Conservation (phyloP, 371 early-diverging fungal genomes). For the Circinella minor region DNA sequence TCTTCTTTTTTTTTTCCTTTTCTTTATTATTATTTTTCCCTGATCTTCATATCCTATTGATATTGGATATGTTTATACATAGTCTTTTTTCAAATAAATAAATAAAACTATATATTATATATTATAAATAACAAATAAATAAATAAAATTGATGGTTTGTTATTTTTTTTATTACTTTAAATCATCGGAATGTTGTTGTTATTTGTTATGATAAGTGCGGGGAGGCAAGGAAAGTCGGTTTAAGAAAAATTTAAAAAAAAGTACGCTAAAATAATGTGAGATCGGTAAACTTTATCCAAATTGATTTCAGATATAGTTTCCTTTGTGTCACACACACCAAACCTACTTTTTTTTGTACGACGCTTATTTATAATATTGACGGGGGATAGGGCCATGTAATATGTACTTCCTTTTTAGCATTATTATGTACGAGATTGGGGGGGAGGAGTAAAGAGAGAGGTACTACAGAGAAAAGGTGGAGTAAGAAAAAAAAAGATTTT, state of each 20-base stretch:
- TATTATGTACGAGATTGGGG: not conserved
- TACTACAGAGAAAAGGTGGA: too few species aligned
- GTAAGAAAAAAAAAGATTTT: too few species aligned
- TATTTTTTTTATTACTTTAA: not conserved
- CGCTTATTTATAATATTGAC: not conserved
- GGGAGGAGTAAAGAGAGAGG: not conserved
- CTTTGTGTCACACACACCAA: not conserved
- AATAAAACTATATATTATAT: not conserved
- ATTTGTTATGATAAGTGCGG: too few species aligned
- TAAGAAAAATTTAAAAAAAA: not conserved
- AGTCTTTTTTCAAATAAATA: not conserved
- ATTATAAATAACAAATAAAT: too few species aligned
- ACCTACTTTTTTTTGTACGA: not conserved
- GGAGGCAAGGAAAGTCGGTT: too few species aligned
- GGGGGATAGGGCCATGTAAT: not conserved
- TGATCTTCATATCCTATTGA: too few species aligned
- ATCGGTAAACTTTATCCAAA: constrained; percentile 8
- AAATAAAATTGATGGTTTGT: too few species aligned
- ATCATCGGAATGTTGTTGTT: not conserved
- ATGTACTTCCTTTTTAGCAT: too few species aligned
- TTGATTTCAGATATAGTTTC: constrained; percentile 4
- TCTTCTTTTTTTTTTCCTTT: not conserved
- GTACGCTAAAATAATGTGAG: not conserved
- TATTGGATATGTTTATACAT: not conserved
- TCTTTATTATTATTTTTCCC: not conserved